Base-by-base conservation (phyloP, 495 filamentous ascomycete species). In the Tetracladium marchalianum region DNA sequence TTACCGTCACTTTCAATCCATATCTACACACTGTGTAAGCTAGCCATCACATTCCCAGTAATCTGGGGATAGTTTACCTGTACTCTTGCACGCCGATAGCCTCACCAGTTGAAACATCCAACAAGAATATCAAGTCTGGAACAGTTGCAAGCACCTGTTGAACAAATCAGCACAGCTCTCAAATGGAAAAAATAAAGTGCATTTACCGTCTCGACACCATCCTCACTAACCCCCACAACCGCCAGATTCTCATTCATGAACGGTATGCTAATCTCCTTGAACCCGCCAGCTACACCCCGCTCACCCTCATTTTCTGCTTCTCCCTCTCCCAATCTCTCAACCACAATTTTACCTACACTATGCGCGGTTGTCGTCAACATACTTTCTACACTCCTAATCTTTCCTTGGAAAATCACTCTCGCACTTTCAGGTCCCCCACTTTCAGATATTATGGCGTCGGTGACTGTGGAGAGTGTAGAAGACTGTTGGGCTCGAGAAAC, bases 181-280 rank as follows among this genome's bases (percentile, higher is more conserved):
- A 22, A 22, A 9, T 4, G 8, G n/a, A 22, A 18, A 5, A 19
- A 18, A 6, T 4, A 31, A 22, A 9, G 34, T 6, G 7, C 7
- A 36, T 43, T 31, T 35, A 52, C 43, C 11, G 35, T 50, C 17
- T 49, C 51, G 16, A 6, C 41, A 6, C 51, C 51, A 35, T 49
- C 46, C 11, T 24, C 39, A 2, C 57, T 39, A 39, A 65, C 50
- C 62, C 64, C 46, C 37, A 68, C 67, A 5, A 73, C 77, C 12
- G 71, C 65, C 13, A 80, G 75, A 53, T 81, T 82, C 54, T 82
- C 78, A 55, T 81, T 81, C 62, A 80, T 79, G 61, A 81, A 80
- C 0, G 77, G 76, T 33, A 81, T 73, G 40, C 74, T 73, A 39
- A 80, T 7, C 22, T 27, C 22, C 22, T 27, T 27, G 22, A 27